Evolutionary conservation across 306 rosid species (phyloP), one percentile per base, ranked within the genome.

Genomic region (Sophora flavescens): DNA sequence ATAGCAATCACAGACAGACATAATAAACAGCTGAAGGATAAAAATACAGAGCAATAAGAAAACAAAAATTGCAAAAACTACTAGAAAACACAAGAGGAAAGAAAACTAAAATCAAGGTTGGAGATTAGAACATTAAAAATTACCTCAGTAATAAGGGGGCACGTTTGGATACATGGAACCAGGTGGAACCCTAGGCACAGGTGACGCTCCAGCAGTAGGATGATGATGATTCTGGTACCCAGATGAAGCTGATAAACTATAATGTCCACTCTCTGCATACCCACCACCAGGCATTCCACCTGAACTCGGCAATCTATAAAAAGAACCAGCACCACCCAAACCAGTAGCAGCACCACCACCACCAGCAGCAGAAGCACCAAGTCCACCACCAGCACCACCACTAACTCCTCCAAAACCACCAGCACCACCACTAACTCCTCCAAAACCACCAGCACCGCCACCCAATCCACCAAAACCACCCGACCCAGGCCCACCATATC

Each of bases 121-220:
- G 6, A 30, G 1, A 83, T 33, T 47, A 7, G 6, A 71, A n/a
- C 2, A 81, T n/a, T 1, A 60, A 48, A 38, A 13, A 58, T 76
- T 89, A 95, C 99, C 97, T 94, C 87, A 95, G 86, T 83, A 95
- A 78, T 95, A 95, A 36, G 92, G 96, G 13, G 94, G 99, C 26
- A 77, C 93, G 63, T 81, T 90, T 2, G 92, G 97, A 82, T 92
- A 90, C 97, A 95, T 87, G 4, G 96, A 93, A 22, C 93, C 96
- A 10, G 89, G 96, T 3, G 94, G 96, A 81, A 82, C 92, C 86
- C 96, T 91, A 3, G 96, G 97, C 5, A 83, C 86, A 0, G 97
- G 92, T 0, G 99, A 89, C 0, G 97, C 81, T 47, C 89, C 96
- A 1, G 97, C 2, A 75, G 89, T 88, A 45, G 90, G 96, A 77